Conservation (phyloP, 1,139 yeast species). For the Ashbya aceris region DNA sequence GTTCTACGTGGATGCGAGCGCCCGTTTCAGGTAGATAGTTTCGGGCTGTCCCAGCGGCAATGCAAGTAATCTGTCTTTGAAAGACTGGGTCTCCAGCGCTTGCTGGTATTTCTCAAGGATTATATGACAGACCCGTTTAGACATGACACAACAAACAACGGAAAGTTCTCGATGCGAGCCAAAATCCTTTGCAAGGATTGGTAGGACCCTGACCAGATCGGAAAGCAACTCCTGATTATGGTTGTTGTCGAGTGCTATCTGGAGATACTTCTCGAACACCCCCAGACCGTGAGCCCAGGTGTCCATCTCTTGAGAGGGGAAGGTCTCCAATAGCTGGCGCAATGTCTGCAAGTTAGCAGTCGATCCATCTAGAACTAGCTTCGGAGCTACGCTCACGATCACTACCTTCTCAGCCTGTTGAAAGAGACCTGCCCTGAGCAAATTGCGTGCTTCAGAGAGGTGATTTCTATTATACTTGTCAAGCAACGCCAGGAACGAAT, state of each 20-base stretch:
- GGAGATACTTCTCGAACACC: slow-evolving; percentile 41
- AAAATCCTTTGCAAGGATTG: slow-evolving; percentile 23
- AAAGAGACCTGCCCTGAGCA: slow-evolving; percentile 53
- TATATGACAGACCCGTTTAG: slow-evolving; percentile 14
- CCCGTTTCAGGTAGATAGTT: slow-evolving; percentile 11
- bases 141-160: slow-evolving; percentile 26
- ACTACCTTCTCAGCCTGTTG: slow-evolving; percentile 57
- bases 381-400: slow-evolving; percentile 57
- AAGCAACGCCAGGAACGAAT: slow-evolving; percentile 45
- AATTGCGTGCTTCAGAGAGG: slow-evolving; percentile 52
- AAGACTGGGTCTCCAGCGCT: slow-evolving; percentile 2
- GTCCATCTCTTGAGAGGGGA: slow-evolving; percentile 42
- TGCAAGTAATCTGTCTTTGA: slow-evolving; percentile 10
- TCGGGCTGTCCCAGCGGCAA: slow-evolving; percentile 25
- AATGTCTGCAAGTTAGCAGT: slow-evolving; percentile 35
- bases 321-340: slow-evolving; percentile 34
- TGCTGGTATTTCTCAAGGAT: slow-evolving; percentile 7
- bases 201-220: slow-evolving; percentile 39
- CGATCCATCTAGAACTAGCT: slow-evolving; percentile 36
- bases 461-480: slow-evolving; percentile 33
- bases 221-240: slow-evolving; percentile 25
- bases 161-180: slow-evolving; percentile 14
- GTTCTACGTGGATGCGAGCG: slow-evolving; percentile 5
- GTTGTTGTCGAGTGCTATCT: slow-evolving; percentile 14
- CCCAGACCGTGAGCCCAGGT: slow-evolving; percentile 57